Percentiles rank a stretch among this genome's conserved stretches.
phyloP scores from a whole-genome alignment of 192 early-diverging fungal species.

The Phlyctochytrium planicorne region DNA sequence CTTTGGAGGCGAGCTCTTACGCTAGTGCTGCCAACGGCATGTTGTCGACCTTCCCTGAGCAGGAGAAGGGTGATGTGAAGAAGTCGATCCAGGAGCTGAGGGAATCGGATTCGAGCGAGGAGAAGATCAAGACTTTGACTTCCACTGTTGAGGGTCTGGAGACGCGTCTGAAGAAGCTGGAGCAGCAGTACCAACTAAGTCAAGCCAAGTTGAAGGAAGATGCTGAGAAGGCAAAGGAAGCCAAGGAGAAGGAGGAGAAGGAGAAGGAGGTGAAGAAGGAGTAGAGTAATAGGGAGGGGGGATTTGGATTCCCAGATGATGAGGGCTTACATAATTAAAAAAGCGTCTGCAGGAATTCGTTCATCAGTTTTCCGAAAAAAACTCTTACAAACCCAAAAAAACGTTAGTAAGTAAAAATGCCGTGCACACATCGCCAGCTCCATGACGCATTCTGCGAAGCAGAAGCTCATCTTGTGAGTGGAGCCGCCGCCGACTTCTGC shows the following conservation, averaged over 20 bases:
- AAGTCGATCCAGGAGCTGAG: constrained; percentile 10
- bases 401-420: too few species aligned
- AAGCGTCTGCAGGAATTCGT: too few species aligned
- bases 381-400: too few species aligned
- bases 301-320: too few species aligned
- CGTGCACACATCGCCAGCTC: too few species aligned
- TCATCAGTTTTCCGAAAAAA: too few species aligned
- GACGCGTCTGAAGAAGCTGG: constrained; percentile 30
- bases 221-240: background rate
- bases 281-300: background rate
- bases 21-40: constrained; percentile 1
- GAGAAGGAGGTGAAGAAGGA: constrained; percentile 17
- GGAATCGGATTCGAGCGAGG: background rate
- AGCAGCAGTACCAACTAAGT: constrained; percentile 19
- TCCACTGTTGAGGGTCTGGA: constrained; percentile 36
- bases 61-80: constrained; percentile 14
- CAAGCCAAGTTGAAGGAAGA: constrained; percentile 31
- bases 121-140: constrained; percentile 7
- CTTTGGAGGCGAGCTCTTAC: constrained; percentile 3
- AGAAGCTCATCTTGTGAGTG: too few species aligned
- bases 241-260: constrained; percentile 11
- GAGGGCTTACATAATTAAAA: too few species aligned
- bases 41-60: constrained; percentile 21
- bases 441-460: too few species aligned
- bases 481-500: background rate